Evolutionary conservation across 768 basidiomycete species (phyloP).

Genomic region (Leucosporidium yakuticum): DNA sequence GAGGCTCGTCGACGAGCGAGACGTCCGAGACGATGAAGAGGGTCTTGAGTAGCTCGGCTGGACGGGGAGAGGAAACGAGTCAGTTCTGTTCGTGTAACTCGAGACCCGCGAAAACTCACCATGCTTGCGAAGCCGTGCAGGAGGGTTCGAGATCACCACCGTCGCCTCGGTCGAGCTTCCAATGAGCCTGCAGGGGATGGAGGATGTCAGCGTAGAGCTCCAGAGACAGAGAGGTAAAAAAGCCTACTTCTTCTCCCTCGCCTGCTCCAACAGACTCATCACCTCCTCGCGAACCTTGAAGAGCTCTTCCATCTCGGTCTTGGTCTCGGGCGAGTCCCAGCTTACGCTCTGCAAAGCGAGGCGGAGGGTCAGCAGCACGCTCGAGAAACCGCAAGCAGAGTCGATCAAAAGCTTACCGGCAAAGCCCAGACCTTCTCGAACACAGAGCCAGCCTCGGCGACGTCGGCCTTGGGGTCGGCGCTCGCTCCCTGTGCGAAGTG

Average conservation of each 20-base stretch:
- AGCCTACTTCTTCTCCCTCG: constrained; percentile 65
- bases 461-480: constrained; percentile 31
- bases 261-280: constrained; percentile 65
- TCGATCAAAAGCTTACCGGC: constrained; percentile 60
- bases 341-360: constrained; percentile 48
- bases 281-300: constrained; percentile 59
- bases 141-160: constrained; percentile 52
- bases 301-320: constrained; percentile 59
- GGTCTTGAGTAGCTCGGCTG: constrained; percentile 61
- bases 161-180: constrained; percentile 71
- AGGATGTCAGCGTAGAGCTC: neutral
- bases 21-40: constrained; percentile 78
- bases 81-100: neutral
- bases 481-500: constrained; percentile 35
- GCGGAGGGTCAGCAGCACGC: neutral
- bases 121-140: constrained; percentile 47
- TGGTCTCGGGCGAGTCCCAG: constrained; percentile 60
- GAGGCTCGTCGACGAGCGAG: constrained; percentile 42
- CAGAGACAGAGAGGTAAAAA: neutral
- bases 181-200: constrained; percentile 51
- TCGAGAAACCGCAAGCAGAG: neutral
- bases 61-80: neutral
- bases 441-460: constrained; percentile 51
- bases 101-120: constrained; percentile 17
- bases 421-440: constrained; percentile 66